Percentiles rank a stretch among this genome's conserved stretches.
phyloP scores from a whole-genome alignment of 1,139 yeast species.

The Scheffersomyces illinoinensis region DNA sequence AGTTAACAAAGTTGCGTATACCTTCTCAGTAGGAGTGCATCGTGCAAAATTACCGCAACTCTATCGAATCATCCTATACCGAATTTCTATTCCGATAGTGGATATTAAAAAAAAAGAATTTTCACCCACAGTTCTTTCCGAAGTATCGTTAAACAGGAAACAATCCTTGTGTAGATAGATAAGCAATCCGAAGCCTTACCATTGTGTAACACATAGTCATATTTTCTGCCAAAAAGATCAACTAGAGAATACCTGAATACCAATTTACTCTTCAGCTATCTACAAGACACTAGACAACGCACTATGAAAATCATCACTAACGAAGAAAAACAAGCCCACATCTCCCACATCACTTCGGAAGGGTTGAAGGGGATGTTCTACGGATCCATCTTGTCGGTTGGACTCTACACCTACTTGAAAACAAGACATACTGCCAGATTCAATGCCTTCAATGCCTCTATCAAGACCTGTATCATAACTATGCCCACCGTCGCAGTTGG shows the following conservation, averaged over 20 bases:
- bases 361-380: constrained; percentile 43
- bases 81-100: background rate
- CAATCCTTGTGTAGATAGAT: background rate
- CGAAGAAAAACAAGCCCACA: constrained; percentile 47
- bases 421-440: constrained; percentile 36
- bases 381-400: constrained; percentile 37
- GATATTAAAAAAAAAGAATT: background rate
- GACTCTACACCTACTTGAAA: constrained; percentile 35
- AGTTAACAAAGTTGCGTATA: background rate
- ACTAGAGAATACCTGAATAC: no score
- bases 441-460: constrained; percentile 36
- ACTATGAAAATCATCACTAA: constrained; percentile 40
- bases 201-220: background rate
- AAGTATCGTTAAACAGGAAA: background rate
- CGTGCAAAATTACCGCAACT: background rate
- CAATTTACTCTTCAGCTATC: no score
- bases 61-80: background rate
- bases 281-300: background rate
- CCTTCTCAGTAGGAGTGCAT: background rate
- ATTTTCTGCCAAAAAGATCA: no score
- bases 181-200: background rate
- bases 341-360: constrained; percentile 35
- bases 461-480: constrained; percentile 40
- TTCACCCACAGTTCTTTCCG: background rate
- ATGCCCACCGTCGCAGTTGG: constrained; percentile 44